Evolutionary conservation across 768 basidiomycete species (phyloP).

Genomic region (Trichaptum fuscoviolaceum): DNA sequence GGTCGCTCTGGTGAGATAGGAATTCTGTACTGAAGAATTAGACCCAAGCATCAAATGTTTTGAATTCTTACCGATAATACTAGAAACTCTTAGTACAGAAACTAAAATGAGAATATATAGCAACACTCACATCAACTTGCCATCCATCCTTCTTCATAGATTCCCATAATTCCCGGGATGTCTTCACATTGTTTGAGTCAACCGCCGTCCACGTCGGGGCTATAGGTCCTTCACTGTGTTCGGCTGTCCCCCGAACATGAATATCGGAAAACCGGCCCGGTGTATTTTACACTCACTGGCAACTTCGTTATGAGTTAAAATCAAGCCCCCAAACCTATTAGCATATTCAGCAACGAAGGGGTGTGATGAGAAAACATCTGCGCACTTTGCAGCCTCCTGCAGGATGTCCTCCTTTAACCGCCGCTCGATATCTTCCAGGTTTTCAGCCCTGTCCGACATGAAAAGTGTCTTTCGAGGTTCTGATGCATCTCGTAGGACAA

Average conservation of each 20-base stretch:
- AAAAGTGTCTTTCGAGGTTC: slow-evolving; percentile 75
- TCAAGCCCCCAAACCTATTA: slow-evolving; percentile 76
- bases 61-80: slow-evolving; percentile 64
- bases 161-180: slow-evolving; percentile 83
- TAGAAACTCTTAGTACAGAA: slow-evolving; percentile 22
- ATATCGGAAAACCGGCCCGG: neutral
- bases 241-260: slow-evolving; percentile 29
- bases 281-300: slow-evolving; percentile 35
- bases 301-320: slow-evolving; percentile 92
- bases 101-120: neutral
- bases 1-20: slow-evolving; percentile 93
- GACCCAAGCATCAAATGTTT: neutral
- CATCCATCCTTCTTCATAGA: slow-evolving; percentile 76
- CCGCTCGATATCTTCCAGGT: slow-evolving; percentile 87
- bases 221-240: slow-evolving; percentile 70
- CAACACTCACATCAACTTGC: slow-evolving; percentile 73
- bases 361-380: slow-evolving; percentile 8
- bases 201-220: slow-evolving; percentile 93
- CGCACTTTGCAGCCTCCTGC: slow-evolving; percentile 68
- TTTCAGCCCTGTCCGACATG: slow-evolving; percentile 89
- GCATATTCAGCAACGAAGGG: slow-evolving; percentile 5
- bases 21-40: slow-evolving; percentile 44
- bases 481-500: slow-evolving; percentile 84
- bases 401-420: slow-evolving; percentile 90
- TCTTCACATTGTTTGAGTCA: slow-evolving; percentile 76